phyloP scores from a whole-genome alignment of 441 rosid genomes.

The Metrosideros polymorpha region DNA sequence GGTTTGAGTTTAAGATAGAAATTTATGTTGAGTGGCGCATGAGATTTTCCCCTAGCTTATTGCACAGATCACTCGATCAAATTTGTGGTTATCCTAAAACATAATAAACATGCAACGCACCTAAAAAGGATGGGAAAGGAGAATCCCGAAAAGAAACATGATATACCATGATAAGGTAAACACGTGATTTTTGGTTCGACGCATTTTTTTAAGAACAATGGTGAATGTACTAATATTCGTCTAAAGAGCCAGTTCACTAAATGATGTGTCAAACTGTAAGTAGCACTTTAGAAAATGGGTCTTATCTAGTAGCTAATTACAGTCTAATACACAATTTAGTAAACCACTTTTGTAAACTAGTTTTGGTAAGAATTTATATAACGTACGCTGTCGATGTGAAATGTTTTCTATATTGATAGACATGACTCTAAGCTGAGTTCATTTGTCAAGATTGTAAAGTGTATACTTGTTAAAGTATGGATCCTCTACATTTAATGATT shows the following conservation, averaged over 20 bases:
- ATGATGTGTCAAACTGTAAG: background rate
- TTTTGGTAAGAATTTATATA: background rate
- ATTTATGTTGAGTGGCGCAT: background rate
- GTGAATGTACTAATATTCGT: background rate
- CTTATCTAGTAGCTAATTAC: background rate
- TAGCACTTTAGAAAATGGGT: background rate
- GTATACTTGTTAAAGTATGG: background rate
- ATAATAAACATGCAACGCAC: too few relatives aligned
- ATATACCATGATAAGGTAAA: too few relatives aligned
- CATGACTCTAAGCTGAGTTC: background rate
- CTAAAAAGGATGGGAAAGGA: too few relatives aligned
- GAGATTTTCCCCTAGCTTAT: background rate
- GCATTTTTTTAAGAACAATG: background rate
- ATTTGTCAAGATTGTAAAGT: background rate
- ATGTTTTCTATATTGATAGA: background rate
- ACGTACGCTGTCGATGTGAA: background rate
- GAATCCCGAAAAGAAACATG: too few relatives aligned
- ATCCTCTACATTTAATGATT: background rate
- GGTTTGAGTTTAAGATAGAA: background rate
- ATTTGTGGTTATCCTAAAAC: too few relatives aligned
- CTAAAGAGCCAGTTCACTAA: background rate
- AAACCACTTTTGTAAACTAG: background rate
- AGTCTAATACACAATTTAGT: background rate
- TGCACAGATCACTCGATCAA: too few relatives aligned
- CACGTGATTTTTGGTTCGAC: background rate